phyloP scores from a whole-genome alignment of 257 asterid genomes.

The Solanum gandarillasii region DNA sequence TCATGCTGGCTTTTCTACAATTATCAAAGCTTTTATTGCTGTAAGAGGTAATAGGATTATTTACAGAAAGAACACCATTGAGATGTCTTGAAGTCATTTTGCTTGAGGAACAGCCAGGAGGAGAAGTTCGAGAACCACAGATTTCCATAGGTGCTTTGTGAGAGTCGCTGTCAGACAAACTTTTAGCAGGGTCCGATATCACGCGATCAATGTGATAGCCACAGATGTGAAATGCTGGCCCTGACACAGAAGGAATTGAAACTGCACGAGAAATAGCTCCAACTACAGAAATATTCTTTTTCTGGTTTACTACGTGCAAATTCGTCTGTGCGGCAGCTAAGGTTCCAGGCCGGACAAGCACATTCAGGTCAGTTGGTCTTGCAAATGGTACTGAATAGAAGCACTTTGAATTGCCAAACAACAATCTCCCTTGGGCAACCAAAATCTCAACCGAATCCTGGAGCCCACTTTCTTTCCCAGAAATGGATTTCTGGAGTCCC shows the following conservation, averaged over 20 bases:
- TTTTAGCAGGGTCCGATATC: conserved; percentile 28
- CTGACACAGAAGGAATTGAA: conserved; percentile 71
- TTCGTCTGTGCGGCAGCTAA: conserved; percentile 67
- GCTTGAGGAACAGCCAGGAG: conserved; percentile 18
- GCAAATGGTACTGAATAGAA: conserved; percentile 29
- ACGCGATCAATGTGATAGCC: conserved; percentile 52
- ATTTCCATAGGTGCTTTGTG: conserved; percentile 45
- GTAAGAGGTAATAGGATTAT: conserved; percentile 26
- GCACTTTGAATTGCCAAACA: conserved; percentile 26
- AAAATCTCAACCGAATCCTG: conserved; percentile 38
- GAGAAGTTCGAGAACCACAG: conserved; percentile 32
- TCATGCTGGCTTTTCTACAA: conserved; percentile 50
- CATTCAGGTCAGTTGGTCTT: conserved; percentile 30
- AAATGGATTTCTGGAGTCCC: conserved; percentile 38
- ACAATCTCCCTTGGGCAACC: conserved; percentile 37
- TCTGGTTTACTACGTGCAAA: conserved; percentile 39
- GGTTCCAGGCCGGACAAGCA: conserved; percentile 45
- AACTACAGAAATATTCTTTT: conserved; percentile 56
- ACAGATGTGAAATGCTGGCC: conserved; percentile 60
- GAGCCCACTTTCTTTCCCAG: conserved; percentile 33
- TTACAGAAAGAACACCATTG: conserved; percentile 25
- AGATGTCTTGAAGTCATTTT: conserved; percentile 23
- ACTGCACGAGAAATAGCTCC: conserved; percentile 67
- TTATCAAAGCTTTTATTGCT: conserved; percentile 27
- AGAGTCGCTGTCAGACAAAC: conserved; percentile 14